These are phyloP conservation scores for Catunica adiposa DNA, from an alignment of 2,329 filamentous ascomycete genomes.

Conservation along the genomic window DNA sequence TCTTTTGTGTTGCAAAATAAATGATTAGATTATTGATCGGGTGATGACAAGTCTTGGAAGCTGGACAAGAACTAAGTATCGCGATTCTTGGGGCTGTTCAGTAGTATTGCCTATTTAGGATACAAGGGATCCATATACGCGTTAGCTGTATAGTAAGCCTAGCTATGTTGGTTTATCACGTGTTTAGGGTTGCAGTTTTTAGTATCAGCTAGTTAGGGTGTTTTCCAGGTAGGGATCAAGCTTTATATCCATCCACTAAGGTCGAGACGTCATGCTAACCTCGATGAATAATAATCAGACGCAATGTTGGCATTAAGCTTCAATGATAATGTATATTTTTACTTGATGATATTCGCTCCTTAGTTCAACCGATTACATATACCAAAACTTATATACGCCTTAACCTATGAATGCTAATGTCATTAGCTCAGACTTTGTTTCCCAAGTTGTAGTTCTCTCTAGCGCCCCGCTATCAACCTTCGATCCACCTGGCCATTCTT, in stretches of 20 bases:
- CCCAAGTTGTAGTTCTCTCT: neutral
- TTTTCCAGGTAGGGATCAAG: too few species aligned
- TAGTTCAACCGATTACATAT: neutral
- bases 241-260: too few species aligned
- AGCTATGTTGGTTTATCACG: neutral
- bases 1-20: too few species aligned
- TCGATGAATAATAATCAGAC: too few species aligned
- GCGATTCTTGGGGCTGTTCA: neutral
- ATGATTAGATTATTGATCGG: neutral
- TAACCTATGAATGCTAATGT: too few species aligned
- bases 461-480: neutral
- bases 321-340: too few species aligned
- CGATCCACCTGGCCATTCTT: neutral
- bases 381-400: too few species aligned
- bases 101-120: neutral
- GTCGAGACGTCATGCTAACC: too few species aligned
- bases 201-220: too few species aligned
- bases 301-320: too few species aligned
- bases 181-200: neutral
- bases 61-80: neutral
- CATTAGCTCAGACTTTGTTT: too few species aligned
- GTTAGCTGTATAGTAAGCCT: neutral
- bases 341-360: neutral
- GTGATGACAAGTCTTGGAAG: neutral
- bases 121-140: neutral